A percentile compares a stretch with the other conserved stretches of the same genome.
Evolutionary conservation across 2,329 filamentous ascomycete species (phyloP).

Genomic region (Aspergillus awamori): DNA sequence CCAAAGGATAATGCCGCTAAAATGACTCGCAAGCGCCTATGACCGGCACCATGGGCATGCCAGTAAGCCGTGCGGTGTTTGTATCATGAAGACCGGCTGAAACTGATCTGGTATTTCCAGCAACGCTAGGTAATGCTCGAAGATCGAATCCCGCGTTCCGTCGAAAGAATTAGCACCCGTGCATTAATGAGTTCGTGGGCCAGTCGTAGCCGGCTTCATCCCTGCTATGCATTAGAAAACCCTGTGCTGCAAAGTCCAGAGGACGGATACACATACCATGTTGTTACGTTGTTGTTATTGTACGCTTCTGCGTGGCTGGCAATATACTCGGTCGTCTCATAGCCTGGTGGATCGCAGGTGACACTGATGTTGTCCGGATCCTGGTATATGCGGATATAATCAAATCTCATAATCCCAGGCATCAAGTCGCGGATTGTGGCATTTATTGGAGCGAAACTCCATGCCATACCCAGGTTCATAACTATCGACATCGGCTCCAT

Average conservation of each 20-base stretch:
- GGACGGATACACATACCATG: conserved; percentile 52
- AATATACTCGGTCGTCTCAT: conserved; percentile 70
- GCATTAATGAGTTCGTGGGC: conserved; percentile 65
- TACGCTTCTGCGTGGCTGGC: conserved; percentile 63
- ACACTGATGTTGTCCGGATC: conserved; percentile 59
- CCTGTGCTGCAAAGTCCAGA: background rate
- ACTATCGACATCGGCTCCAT: conserved; percentile 69
- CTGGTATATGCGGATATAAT: conserved; percentile 73
- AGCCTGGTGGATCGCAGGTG: conserved; percentile 70
- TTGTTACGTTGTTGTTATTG: conserved; percentile 64
- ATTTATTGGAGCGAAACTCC: conserved; percentile 66
- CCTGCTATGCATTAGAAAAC: conserved; percentile 34
- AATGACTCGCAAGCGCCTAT: conserved; percentile 1
- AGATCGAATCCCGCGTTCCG: background rate
- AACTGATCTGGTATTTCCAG: background rate
- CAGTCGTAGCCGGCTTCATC: conserved; percentile 56
- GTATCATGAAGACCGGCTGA: background rate
- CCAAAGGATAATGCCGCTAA: conserved; percentile 25
- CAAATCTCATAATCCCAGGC: conserved; percentile 68
- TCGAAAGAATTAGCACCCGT: conserved; percentile 51
- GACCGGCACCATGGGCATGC: background rate
- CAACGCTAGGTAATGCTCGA: background rate
- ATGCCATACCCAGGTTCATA: conserved; percentile 71
- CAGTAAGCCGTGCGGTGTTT: background rate
- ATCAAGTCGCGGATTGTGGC: conserved; percentile 58